Evolutionary conservation across 176 grass and related monocot species (phyloP), one percentile per base, ranked within the genome.

Genomic region (Phragmites australis): DNA sequence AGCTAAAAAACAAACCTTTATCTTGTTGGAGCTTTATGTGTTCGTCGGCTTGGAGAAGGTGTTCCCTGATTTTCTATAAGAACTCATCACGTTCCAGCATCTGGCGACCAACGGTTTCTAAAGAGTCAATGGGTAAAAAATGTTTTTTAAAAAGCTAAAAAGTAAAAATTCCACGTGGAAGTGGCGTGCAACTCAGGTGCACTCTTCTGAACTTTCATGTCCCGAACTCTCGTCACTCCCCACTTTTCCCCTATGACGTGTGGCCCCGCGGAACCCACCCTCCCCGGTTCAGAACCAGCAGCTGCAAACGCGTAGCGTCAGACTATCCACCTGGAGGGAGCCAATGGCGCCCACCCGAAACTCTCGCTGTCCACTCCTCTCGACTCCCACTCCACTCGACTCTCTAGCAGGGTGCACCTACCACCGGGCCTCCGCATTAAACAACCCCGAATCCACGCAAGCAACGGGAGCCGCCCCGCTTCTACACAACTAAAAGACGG

Each of bases 381-480:
- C 44, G 0, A n/a, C 0, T 6, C 2, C 13, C 42, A 7, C 43
- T 18, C 68, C 68, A 31, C 39, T 67, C 21, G 11, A 1, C 44
- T 15, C 43, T 42, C 19, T 21, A 42, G 34, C 1, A 45, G 65
- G 1, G 6, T 14, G 51, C 13, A 46, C 16, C 44, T 17, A 50
- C 51, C 34, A 42, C 21, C 23, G 0, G 15, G 8, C 0, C 55
- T 41, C 51, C 55, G 16, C 74, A 50, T 46, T 85, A 46, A 74
- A 80, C 84, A 86, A 86, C 65, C 25, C 47, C 49, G 6, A 57
- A 71, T 86, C 76, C 76, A 73, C 83, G 67, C 47, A 65, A 46
- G 42, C 82, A 42, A 22, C 23, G 4, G 39, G 15, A 1, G 51
- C 39, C 16, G 14, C 23, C 30, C 37, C 23, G 46, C 26, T 65